phyloP scores from a whole-genome alignment of 148 eudicot species.

The Oxyria digyna region DNA sequence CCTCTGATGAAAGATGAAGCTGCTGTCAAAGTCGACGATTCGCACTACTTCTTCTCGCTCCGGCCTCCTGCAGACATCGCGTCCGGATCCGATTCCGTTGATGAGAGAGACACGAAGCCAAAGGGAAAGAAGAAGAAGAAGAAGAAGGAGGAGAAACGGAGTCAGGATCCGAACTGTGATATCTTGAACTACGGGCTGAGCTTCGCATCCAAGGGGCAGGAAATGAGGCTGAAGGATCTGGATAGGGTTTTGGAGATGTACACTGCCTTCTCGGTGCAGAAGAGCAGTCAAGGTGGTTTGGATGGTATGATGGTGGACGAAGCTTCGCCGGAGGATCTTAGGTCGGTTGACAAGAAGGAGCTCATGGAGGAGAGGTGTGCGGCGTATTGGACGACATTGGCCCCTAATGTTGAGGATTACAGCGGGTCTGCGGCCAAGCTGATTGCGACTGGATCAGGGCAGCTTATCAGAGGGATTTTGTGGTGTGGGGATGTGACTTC shows the following conservation, averaged over 20 bases:
- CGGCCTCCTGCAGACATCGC: conserved; percentile 15
- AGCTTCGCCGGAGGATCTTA: conserved; percentile 44
- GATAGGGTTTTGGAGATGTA: conserved; percentile 41
- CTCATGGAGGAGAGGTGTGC: conserved; percentile 60
- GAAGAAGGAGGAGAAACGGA: background rate
- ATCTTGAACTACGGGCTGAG: conserved; percentile 61
- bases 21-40: conserved; percentile 58
- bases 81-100: conserved; percentile 20
- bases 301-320: conserved; percentile 36
- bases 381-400: conserved; percentile 94
- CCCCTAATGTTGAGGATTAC: conserved; percentile 94
- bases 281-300: conserved; percentile 22
- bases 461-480: conserved; percentile 76
- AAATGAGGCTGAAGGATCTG: conserved; percentile 34
- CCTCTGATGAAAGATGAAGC: conserved; percentile 59
- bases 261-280: conserved; percentile 52
- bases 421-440: conserved; percentile 62
- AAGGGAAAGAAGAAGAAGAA: background rate
- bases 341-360: conserved; percentile 37
- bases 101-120: conserved; percentile 9
- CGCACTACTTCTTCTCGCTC: conserved; percentile 75
- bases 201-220: conserved; percentile 66
- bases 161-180: conserved; percentile 3
- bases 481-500: conserved; percentile 99
- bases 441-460: conserved; percentile 78